Evolutionary conservation across 495 filamentous ascomycete species (phyloP).

Genomic region (Aeminium ludgeri): DNA sequence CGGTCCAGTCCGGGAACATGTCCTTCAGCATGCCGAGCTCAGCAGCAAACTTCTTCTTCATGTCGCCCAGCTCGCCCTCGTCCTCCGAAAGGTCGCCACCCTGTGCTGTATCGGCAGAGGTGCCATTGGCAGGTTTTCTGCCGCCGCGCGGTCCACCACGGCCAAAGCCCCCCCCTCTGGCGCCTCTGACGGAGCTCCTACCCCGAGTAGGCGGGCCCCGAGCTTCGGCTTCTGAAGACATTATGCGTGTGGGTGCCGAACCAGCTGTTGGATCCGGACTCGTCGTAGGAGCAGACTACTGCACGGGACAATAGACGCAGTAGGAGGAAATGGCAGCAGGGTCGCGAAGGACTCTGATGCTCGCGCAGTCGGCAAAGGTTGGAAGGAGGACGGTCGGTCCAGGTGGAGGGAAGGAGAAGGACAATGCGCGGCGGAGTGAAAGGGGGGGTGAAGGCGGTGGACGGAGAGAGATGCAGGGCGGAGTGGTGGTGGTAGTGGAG

Average conservation of each 20-base stretch:
- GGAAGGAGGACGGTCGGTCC: no score
- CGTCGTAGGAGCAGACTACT: no score
- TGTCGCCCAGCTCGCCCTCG: constrained; percentile 74
- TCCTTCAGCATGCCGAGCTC: constrained; percentile 67
- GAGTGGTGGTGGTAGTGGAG: no score
- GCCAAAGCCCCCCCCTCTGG: constrained; percentile 64
- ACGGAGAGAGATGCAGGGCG: no score
- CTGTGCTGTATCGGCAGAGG: constrained; percentile 36
- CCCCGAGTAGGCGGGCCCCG: constrained; percentile 61
- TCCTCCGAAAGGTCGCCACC: constrained; percentile 47
- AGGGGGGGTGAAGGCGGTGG: no score
- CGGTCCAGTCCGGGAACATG: constrained; percentile 81
- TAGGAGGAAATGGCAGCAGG: background rate
- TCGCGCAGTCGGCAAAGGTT: no score
- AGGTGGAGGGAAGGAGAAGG: no score
- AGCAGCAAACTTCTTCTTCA: constrained; percentile 70
- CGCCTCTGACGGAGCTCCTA: constrained; percentile 65
- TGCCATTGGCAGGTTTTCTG: constrained; percentile 51
- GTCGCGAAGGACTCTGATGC: no score
- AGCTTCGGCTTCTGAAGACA: constrained; percentile 90
- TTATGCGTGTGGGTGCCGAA: constrained; percentile 32
- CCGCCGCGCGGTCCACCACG: constrained; percentile 44
- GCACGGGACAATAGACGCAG: no score
- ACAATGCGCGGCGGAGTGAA: no score
- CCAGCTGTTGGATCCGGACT: no score